Base-by-base conservation (phyloP, 495 filamentous ascomycete species). In the Halenospora varia region DNA sequence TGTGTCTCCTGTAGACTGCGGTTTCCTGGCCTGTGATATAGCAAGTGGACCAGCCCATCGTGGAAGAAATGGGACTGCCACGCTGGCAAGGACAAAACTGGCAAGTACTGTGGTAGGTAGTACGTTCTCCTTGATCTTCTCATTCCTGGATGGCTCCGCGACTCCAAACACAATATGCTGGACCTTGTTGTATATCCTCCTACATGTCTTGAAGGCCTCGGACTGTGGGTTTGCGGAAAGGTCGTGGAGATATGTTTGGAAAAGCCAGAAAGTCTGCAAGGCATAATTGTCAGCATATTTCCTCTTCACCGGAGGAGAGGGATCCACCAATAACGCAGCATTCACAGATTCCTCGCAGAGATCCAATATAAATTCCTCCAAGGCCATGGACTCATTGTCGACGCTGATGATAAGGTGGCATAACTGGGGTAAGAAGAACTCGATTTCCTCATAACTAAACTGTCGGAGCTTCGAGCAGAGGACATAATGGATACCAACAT, bases 341-440 rank as follows among this genome's bases (percentile, higher is more conserved):
- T 86, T 89, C 57, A 88, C 87, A 8, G 86, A 89, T 72, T 89
- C 85, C 67, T 90, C 85, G 70, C 87, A 90, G 24, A 90, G 73
- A 68, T 90, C 87, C 62, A 89, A 74, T 63, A 90, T 81, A 64
- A 90, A 90, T 68, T 90, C 87, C 70, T 90, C 87, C 70, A 90
- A 69, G 20, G 87, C 87, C 84, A 90, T 89, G 50, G 87, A 89
- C 74, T 90, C 88, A 73, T 89, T 89, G 72, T 90, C 83, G 70
- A 89, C 79, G 71, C 84, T 88, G 59, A 90, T 82, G 62, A 88
- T 77, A 55, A 90, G 80, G 73, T 90, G 88, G 70, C 88, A 90
- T 73, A 90, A 75, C 71, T 88, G 87, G 46, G 87, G 87, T 18
- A 90, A 79, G 73, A 89, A 90, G 81, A 90, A 90, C 70, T 90